Conservation (phyloP, 2,329 filamentous ascomycete genomes). For the Colletotrichum sp. region DNA sequence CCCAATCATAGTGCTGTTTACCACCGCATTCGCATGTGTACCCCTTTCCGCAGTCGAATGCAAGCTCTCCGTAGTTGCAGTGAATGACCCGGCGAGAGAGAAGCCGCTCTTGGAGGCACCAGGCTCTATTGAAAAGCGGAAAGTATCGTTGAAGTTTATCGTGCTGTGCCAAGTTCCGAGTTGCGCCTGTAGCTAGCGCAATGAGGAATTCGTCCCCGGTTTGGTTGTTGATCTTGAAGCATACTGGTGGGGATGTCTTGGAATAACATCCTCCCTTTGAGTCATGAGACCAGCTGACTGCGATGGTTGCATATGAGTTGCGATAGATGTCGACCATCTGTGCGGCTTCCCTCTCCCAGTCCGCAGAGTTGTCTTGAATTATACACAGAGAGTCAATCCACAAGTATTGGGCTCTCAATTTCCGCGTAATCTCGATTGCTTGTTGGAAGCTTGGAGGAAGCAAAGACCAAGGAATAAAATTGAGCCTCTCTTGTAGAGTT, state of each 20-base stretch:
- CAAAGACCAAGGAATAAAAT: background rate
- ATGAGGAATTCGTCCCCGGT: background rate
- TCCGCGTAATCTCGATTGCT: background rate
- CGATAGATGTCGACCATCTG: background rate
- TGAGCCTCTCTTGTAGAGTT: background rate
- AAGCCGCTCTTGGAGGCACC: constrained; percentile 5
- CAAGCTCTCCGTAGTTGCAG: background rate
- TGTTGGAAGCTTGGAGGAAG: background rate
- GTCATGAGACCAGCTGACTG: background rate
- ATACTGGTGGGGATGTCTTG: background rate
- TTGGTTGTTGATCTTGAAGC: background rate
- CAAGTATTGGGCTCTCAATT: background rate
- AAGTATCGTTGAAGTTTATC: background rate
- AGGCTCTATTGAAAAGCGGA: background rate
- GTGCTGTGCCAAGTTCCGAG: background rate
- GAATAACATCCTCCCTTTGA: background rate
- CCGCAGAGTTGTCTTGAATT: background rate
- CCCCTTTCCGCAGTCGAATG: background rate
- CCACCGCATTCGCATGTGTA: background rate
- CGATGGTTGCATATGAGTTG: background rate
- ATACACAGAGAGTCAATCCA: background rate
- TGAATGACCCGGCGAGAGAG: background rate
- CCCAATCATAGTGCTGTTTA: background rate
- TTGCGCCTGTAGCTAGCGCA: background rate
- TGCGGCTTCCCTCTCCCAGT: background rate